Evolutionary conservation across 371 early-diverging fungal species (phyloP).

Genomic region (Conidiobolus incongruus): DNA sequence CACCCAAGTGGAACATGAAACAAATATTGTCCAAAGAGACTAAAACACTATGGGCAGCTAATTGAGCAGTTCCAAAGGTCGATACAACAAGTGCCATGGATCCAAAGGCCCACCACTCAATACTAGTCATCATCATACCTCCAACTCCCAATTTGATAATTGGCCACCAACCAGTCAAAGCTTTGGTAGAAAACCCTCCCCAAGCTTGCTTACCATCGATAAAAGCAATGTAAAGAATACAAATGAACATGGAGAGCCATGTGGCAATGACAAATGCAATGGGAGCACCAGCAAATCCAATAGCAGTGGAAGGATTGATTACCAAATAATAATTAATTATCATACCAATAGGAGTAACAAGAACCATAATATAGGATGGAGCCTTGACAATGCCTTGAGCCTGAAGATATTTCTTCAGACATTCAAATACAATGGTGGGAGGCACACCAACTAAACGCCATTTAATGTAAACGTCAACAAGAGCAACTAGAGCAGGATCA

Average conservation of each 20-base stretch:
- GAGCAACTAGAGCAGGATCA: constrained; percentile 18
- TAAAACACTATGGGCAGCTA: too few species aligned
- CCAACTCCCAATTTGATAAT: constrained; percentile 24
- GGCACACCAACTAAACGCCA: too few species aligned
- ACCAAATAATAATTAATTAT: constrained; percentile 36
- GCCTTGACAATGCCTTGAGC: constrained; percentile 34
- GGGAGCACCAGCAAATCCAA: constrained; percentile 75
- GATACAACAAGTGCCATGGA: constrained; percentile 51
- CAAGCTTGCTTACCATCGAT: constrained; percentile 46
- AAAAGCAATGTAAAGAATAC: constrained; percentile 33
- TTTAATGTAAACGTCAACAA: constrained; percentile 38
- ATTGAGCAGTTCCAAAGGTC: constrained; percentile 41
- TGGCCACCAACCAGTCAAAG: constrained; percentile 30
- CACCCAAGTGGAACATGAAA: too few species aligned
- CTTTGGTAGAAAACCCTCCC: constrained; percentile 65
- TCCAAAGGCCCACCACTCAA: constrained; percentile 53
- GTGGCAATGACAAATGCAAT: constrained; percentile 54
- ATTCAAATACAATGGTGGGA: too few species aligned
- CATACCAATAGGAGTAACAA: constrained; percentile 50
- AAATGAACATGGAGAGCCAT: constrained; percentile 33
- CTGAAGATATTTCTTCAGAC: too few species aligned
- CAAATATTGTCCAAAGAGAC: too few species aligned
- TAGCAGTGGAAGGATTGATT: too few species aligned
- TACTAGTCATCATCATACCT: too few species aligned
- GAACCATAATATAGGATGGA: constrained; percentile 36